These are phyloP conservation scores for Articulospora tetracladia DNA, from an alignment of 495 filamentous ascomycete genomes.

Conservation along the genomic window DNA sequence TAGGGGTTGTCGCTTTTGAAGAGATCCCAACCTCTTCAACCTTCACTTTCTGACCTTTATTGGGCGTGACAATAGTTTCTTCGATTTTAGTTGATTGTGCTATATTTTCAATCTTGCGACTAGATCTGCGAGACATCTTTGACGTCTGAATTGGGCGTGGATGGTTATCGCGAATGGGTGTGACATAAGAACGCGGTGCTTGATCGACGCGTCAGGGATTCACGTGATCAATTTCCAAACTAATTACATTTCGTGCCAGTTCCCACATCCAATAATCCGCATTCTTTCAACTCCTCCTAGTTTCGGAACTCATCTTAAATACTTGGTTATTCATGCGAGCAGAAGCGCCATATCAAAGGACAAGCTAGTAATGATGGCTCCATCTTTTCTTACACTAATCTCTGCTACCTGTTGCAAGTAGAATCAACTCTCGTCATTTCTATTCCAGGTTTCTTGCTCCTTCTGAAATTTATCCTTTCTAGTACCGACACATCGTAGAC, in stretches of 20 bases:
- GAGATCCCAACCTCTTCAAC: slow-evolving; percentile 3
- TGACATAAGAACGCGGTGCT: background rate
- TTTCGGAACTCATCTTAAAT: too few relatives aligned
- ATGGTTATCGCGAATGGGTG: background rate
- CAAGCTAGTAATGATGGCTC: too few relatives aligned
- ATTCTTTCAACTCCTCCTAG: background rate
- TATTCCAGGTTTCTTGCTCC: too few relatives aligned
- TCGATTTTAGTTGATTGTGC: background rate
- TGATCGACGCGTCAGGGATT: background rate
- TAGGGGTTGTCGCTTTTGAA: slow-evolving; percentile 4
- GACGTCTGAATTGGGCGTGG: slow-evolving; percentile 1
- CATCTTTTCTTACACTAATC: too few relatives aligned
- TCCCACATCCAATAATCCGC: too few relatives aligned
- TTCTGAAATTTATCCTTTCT: too few relatives aligned
- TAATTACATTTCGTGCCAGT: too few relatives aligned
- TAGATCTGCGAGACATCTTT: slow-evolving; percentile 23
- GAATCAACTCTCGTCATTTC: too few relatives aligned
- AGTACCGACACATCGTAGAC: too few relatives aligned
- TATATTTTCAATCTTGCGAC: slow-evolving; percentile 7
- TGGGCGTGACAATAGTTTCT: slow-evolving; percentile 9
- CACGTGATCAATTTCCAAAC: background rate
- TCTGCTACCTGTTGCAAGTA: too few relatives aligned
- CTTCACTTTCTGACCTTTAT: slow-evolving; percentile 13
- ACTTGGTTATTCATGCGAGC: too few relatives aligned
- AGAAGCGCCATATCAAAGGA: too few relatives aligned